Evolutionary conservation across 2,329 filamentous ascomycete species (phyloP), one percentile per base, ranked within the genome.

Genomic region (Aspergillus pseudonomiae): DNA sequence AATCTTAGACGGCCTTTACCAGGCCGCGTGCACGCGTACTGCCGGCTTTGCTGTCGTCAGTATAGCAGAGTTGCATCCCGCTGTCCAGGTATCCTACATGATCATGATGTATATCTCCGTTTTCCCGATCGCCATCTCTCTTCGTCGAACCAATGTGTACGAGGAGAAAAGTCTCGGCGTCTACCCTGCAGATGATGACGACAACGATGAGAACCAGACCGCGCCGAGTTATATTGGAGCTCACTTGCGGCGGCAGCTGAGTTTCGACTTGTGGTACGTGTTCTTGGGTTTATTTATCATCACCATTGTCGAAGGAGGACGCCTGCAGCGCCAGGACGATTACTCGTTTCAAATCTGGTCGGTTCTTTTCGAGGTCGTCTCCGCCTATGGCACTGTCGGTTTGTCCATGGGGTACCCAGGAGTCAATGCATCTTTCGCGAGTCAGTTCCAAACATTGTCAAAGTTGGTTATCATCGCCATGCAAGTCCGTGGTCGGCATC

Each of bases 51-150:
- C 91, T 0, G 91, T 91, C 34, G 86, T 97, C 68, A 92, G 90
- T 73, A 81, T 98, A 41, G 82, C 90, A 2, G 80, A 85, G 0
- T 82, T 98, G 1, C 93, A 97, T 69, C 94, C 95, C 1, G 94
- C 91, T 1, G 92, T 97, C 61, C 93, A 97, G 72, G 92, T 96
- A 16, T 92, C 93, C 26, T 97, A 97, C 80, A 83, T 98, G 78
- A 89, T 97, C 76, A 98, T 98, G 94, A 98, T 98, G 94, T 98
- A 98, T 79, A 97, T 98, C 65, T 97, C 94, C 63, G 91, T 97
- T 63, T 96, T 97, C 69, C 94, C 94, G 5, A 96, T 97, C 69
- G 94, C 94, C 74, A 97, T 98, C 70, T 94, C 92, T 7, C 90
- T 98, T 69, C 92, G 94, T 56, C 85, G 91, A 67, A 97, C 94